phyloP scores from a whole-genome alignment of 345 rosid species.

The Camelina hispida region DNA sequence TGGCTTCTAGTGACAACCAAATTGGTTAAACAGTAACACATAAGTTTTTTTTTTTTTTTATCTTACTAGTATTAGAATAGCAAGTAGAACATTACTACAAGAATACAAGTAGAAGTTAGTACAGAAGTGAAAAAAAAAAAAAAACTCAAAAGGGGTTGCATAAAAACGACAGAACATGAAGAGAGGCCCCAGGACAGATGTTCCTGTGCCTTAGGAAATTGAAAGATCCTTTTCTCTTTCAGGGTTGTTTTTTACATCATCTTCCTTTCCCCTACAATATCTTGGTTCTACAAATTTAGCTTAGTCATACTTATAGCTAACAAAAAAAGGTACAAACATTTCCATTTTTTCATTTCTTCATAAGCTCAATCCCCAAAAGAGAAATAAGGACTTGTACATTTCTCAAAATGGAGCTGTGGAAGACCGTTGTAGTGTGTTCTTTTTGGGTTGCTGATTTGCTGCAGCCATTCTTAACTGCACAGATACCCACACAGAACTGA shows the following conservation, averaged over 20 bases:
- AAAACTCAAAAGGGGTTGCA: background rate
- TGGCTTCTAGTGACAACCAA: constrained; percentile 29
- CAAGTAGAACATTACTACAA: constrained; percentile 32
- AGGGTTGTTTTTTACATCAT: background rate
- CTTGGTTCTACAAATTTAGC: constrained; percentile 41
- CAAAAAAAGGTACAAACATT: constrained; percentile 37
- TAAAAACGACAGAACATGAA: constrained; percentile 38
- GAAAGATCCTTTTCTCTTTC: constrained; percentile 40
- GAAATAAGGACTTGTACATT: constrained; percentile 37
- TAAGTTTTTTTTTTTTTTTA: background rate
- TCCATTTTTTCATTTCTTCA: constrained; percentile 40
- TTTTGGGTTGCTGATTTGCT: constrained; percentile 56
- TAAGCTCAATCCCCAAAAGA: constrained; percentile 34
- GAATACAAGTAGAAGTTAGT: constrained; percentile 37
- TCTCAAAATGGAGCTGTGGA: constrained; percentile 84
- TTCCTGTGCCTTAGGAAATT: constrained; percentile 43
- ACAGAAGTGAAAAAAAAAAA: constrained; percentile 20
- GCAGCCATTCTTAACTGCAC: constrained; percentile 58
- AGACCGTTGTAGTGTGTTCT: constrained; percentile 56
- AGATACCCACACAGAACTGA: constrained; percentile 23
- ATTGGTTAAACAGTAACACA: constrained; percentile 23
- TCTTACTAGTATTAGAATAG: constrained; percentile 29
- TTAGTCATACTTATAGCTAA: constrained; percentile 37
- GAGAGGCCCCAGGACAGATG: constrained; percentile 37
- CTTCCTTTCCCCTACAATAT: constrained; percentile 31